These are phyloP conservation scores for Penicillium soppii DNA, from an alignment of 495 filamentous ascomycete species.

Conservation along the genomic window DNA sequence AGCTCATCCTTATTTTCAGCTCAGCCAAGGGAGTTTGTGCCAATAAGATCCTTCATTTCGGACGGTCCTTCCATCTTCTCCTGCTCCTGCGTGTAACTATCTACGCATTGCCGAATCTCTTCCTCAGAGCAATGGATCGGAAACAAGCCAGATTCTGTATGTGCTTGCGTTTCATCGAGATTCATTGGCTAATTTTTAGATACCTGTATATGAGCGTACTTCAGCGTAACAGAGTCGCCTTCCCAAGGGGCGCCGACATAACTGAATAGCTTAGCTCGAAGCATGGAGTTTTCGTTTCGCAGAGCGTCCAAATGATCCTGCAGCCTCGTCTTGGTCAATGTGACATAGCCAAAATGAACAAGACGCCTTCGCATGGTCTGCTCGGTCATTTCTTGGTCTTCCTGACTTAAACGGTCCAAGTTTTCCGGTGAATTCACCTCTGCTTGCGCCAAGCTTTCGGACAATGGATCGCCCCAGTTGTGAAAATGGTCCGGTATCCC, in stretches of 20 bases:
- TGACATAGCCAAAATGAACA: conserved; percentile 28
- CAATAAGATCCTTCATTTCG: conserved; percentile 25
- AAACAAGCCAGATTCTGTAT: conserved; percentile 10
- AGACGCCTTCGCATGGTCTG: conserved; percentile 27
- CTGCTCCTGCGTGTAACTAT: conserved; percentile 15
- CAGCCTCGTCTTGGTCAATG: conserved; percentile 22
- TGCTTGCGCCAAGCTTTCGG: conserved; percentile 22
- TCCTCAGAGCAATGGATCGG: conserved; percentile 20
- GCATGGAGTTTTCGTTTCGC: conserved; percentile 17
- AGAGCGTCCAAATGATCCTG: conserved; percentile 29
- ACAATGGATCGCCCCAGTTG: conserved; percentile 31
- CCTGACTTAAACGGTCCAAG: conserved; percentile 14
- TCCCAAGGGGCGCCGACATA: conserved; percentile 21
- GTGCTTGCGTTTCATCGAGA: conserved; percentile 8
- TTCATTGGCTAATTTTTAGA: conserved; percentile 21
- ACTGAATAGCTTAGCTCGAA: conserved; percentile 26
- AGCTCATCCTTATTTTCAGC: conserved; percentile 27
- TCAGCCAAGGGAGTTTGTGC: conserved; percentile 26
- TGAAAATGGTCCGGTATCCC: conserved; percentile 29
- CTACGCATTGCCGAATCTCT: conserved; percentile 10
- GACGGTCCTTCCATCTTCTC: conserved; percentile 24
- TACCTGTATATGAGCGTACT: conserved; percentile 19
- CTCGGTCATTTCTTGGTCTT: conserved; percentile 16
- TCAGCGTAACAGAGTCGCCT: conserved; percentile 20
- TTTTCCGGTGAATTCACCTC: conserved; percentile 22